Base-by-base conservation (phyloP, 768 basidiomycete species). In the Tulasnella sp. region DNA sequence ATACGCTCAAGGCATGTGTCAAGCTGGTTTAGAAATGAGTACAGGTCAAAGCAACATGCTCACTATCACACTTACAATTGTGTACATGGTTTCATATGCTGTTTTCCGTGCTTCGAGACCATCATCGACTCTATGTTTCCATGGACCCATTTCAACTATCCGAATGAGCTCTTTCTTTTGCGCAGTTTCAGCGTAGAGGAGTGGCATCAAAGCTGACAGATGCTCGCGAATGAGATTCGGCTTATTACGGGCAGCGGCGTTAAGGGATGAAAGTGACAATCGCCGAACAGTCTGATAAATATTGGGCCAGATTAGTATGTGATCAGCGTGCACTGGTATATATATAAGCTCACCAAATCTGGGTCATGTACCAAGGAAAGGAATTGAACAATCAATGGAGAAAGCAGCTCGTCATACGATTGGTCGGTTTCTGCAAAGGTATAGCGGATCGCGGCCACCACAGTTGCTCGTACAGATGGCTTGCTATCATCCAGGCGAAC, bases 1-100 rank as follows among this genome's bases (percentile, higher is more conserved):
- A 99, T 75, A 62, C 83, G 86, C 53, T 74, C 71, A 51, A 96
- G 73, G 63, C 89, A 96, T 2, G 90, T 96, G 59, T 93, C 89
- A 53, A 95, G 76, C 88, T 91, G 53, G n/a, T 35, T 22, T 15
- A 3, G 15, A 8, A 13, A 12, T 12, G 20, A 37, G 44, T 48
- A 8, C 33, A 42, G 1, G 28, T 13, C 19, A 32, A 29, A 29
- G 53, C 5, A 42, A 28, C 5, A 7, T 34, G 32, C 10, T n/a
- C 19, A 27, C 15, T 28, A 28, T 0, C 37, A 15, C 25, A 65
- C 82, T 58, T 59, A 91, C 89, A 58, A 98, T 66, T 16, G 91
- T 95, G 63, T 95, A 92, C 72, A 96, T 87, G 1, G 91, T 90
- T 66, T 99, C 95, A 65, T 87, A 98, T 2, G 95, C 93, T 0